Conservation (phyloP, 495 filamentous ascomycete species). For the Haplographium delicatum region DNA sequence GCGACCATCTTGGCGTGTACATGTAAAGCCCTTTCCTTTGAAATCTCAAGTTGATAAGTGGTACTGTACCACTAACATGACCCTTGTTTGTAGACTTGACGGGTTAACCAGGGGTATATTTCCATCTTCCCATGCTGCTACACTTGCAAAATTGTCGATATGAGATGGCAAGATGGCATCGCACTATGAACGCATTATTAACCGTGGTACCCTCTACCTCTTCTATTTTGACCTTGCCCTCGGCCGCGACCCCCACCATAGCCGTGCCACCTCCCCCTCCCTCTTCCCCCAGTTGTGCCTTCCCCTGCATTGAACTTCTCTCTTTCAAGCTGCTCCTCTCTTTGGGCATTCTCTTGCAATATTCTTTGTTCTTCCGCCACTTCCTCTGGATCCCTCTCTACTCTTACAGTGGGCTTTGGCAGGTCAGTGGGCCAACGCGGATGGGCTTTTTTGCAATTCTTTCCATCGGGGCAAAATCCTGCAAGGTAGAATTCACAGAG, state of each 20-base stretch:
- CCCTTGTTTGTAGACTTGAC: too few relatives aligned
- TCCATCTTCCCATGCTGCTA: too few relatives aligned
- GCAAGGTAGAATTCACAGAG: constrained; percentile 85
- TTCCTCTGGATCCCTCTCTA: constrained; percentile 25
- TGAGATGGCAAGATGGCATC: background rate
- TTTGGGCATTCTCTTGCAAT: constrained; percentile 31
- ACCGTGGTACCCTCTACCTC: constrained; percentile 21
- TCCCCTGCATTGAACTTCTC: constrained; percentile 29
- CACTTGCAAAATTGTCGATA: too few relatives aligned
- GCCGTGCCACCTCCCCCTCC: constrained; percentile 21
- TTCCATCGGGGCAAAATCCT: constrained; percentile 90
- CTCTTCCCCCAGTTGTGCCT: constrained; percentile 23
- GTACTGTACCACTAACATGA: too few relatives aligned
- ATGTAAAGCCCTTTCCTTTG: too few relatives aligned
- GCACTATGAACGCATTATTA: background rate
- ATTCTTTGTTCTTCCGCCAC: constrained; percentile 25
- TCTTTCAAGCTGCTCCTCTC: constrained; percentile 30
- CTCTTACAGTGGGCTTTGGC: constrained; percentile 49
- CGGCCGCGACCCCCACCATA: constrained; percentile 13
- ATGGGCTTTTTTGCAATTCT: constrained; percentile 71
- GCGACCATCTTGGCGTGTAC: too few relatives aligned
- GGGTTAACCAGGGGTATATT: too few relatives aligned
- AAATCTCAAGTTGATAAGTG: too few relatives aligned
- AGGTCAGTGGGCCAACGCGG: constrained; percentile 71
- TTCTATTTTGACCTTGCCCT: constrained; percentile 11